A percentile compares a stretch with the other conserved stretches of the same genome.
Conservation (phyloP, 495 filamentous ascomycete genomes). For the Penicillium pulvis region DNA sequence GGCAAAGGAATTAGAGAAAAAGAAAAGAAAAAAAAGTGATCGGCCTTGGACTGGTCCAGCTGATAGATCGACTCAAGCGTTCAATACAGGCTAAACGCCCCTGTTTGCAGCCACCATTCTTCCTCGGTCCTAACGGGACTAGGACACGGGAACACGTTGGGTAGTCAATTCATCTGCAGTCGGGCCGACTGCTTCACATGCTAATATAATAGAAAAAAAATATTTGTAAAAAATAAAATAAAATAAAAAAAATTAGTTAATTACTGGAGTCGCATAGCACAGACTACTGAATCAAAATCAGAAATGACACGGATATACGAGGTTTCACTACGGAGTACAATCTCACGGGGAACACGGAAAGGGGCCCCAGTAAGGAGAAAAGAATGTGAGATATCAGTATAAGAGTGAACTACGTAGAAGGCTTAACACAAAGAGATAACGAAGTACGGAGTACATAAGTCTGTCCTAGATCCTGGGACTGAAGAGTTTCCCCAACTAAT, state of each 20-base stretch:
- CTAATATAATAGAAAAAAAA: neutral
- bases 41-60: constrained; percentile 9
- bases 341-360: neutral
- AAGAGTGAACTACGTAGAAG: neutral
- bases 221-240: too few relatives aligned
- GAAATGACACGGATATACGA: neutral
- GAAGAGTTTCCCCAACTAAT: neutral
- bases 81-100: too few relatives aligned
- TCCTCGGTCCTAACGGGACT: constrained; percentile 19
- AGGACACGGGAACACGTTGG: constrained; percentile 15
- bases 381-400: constrained; percentile 17
- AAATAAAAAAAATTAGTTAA: too few relatives aligned
- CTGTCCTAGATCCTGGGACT: neutral
- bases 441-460: neutral
- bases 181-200: constrained; percentile 26
- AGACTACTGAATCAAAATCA: neutral
- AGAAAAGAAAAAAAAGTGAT: constrained; percentile 9
- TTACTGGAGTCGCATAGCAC: too few relatives aligned
- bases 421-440: neutral
- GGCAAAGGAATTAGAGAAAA: constrained; percentile 4
- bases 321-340: neutral
- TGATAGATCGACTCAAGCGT: constrained; percentile 16
- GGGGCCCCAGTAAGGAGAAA: constrained; percentile 1
- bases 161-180: constrained; percentile 15
- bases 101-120: constrained; percentile 13